A percentile compares a stretch with the other conserved stretches of the same genome.
Evolutionary conservation across 257 asterid genomes (phyloP).

Genomic region (Nicotiana knightiana): DNA sequence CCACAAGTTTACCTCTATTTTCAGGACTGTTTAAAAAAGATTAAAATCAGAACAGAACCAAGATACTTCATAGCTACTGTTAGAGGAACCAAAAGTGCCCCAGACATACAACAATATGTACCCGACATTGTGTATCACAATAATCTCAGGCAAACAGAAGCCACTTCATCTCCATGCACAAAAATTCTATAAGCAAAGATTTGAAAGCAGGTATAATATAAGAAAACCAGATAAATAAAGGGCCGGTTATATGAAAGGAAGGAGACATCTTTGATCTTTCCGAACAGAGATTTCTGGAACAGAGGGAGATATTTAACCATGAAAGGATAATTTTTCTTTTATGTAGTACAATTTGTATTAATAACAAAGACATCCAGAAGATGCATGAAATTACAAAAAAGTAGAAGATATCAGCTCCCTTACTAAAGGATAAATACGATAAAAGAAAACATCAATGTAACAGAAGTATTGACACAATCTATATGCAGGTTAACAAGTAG

Average conservation of each 20-base stretch:
- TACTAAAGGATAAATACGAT: neutral
- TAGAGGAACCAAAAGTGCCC: neutral
- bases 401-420: too few relatives aligned
- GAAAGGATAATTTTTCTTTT: neutral
- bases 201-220: neutral
- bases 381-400: too few relatives aligned
- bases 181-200: neutral
- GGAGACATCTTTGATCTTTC: neutral
- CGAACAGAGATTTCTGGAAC: neutral
- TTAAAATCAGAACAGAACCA: neutral
- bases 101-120: neutral
- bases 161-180: neutral
- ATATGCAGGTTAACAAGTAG: neutral
- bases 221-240: neutral
- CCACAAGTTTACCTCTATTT: conserved; percentile 60
- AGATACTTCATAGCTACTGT: neutral
- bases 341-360: too few relatives aligned
- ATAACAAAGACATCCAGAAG: too few relatives aligned
- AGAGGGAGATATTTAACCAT: neutral
- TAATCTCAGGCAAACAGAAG: neutral
- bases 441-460: neutral
- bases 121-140: neutral
- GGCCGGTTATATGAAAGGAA: neutral
- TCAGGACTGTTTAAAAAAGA: conserved; percentile 50
- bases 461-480: too few relatives aligned